Evolutionary conservation across 2,329 filamentous ascomycete genomes (phyloP).

Genomic region (Didymella sp.): DNA sequence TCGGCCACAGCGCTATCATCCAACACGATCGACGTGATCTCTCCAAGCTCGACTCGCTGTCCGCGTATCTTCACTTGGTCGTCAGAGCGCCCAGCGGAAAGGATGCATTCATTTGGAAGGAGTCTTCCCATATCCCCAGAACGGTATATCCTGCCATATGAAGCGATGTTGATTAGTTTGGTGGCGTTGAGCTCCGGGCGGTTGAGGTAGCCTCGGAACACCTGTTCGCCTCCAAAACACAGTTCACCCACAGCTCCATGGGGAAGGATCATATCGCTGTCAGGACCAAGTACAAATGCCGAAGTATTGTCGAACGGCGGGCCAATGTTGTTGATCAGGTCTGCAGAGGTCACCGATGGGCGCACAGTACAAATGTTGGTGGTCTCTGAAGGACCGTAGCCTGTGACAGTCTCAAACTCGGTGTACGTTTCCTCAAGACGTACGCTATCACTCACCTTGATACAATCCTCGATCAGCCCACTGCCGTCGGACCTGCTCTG

Average conservation of each 20-base stretch:
- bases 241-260: conserved; percentile 79
- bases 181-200: conserved; percentile 65
- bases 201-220: conserved; percentile 76
- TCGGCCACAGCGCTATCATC: conserved; percentile 62
- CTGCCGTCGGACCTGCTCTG: conserved; percentile 69
- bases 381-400: conserved; percentile 84
- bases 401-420: conserved; percentile 19
- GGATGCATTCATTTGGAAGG: conserved; percentile 75
- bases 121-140: conserved; percentile 84
- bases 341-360: conserved; percentile 61
- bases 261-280: conserved; percentile 59
- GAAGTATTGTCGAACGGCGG: conserved; percentile 77
- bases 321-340: conserved; percentile 79
- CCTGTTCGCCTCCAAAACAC: conserved; percentile 85
- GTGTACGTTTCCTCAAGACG: neutral
- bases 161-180: conserved; percentile 73
- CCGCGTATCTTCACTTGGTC: conserved; percentile 84
- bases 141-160: conserved; percentile 76
- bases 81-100: conserved; percentile 76
- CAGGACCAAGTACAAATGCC: conserved; percentile 65
- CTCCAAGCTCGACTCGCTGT: conserved; percentile 78
- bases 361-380: conserved; percentile 87
- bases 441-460: conserved; percentile 60
- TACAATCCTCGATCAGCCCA: conserved; percentile 75
- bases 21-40: conserved; percentile 72